These are phyloP conservation scores for Fusarium zealandicum DNA, from an alignment of 2,329 filamentous ascomycete genomes.

Conservation along the genomic window DNA sequence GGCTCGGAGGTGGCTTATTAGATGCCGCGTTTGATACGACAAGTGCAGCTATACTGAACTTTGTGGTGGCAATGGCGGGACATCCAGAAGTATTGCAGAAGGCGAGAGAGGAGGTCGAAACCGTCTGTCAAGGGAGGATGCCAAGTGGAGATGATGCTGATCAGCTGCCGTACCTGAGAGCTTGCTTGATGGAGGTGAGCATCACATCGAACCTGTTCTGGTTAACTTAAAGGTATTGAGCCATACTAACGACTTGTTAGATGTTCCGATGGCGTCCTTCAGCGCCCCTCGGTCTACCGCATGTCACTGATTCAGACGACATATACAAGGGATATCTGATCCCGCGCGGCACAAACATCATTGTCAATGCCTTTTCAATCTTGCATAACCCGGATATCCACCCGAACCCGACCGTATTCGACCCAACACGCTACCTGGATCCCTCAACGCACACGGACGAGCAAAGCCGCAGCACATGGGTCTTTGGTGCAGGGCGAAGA, in stretches of 20 bases:
- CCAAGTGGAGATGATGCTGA: slow-evolving; percentile 43
- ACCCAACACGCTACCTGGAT: slow-evolving; percentile 40
- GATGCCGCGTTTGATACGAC: slow-evolving; percentile 41
- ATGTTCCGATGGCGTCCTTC: slow-evolving; percentile 50
- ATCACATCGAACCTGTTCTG: background rate
- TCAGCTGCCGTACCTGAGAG: slow-evolving; percentile 36
- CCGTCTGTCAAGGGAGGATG: slow-evolving; percentile 19
- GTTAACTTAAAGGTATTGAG: background rate
- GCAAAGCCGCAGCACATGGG: slow-evolving; percentile 44
- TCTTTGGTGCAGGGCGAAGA: slow-evolving; percentile 57
- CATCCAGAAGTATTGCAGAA: slow-evolving; percentile 31
- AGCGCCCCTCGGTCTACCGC: slow-evolving; percentile 53
- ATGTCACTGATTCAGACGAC: slow-evolving; percentile 57
- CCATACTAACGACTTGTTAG: slow-evolving; percentile 8
- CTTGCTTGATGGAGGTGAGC: slow-evolving; percentile 36
- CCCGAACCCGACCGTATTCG: slow-evolving; percentile 37
- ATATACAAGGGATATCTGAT: slow-evolving; percentile 57
- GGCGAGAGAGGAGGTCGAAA: slow-evolving; percentile 34
- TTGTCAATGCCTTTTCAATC: slow-evolving; percentile 45
- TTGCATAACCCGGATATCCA: slow-evolving; percentile 38
- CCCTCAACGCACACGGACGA: slow-evolving; percentile 17
- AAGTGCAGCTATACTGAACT: slow-evolving; percentile 26
- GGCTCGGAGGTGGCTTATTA: slow-evolving; percentile 28
- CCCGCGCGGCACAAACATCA: slow-evolving; percentile 55
- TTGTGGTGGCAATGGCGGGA: slow-evolving; percentile 33